Conservation (phyloP, 176 grass and related monocot genomes). For the Pontederia paniculata region DNA sequence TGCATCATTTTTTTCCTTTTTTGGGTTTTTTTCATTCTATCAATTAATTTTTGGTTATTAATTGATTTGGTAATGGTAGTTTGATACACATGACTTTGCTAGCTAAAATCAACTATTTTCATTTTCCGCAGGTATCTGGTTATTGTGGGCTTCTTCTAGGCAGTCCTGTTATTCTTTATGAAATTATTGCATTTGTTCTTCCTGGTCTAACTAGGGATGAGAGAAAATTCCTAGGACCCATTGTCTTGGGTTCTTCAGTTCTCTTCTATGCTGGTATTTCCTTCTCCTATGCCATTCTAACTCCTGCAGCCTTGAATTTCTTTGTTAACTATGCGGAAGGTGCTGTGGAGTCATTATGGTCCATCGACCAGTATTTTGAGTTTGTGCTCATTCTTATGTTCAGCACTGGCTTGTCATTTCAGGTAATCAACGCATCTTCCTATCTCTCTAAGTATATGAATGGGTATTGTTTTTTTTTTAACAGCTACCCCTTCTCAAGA, state of each 20-base stretch:
- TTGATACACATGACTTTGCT: background rate
- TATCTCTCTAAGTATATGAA: too few relatives aligned
- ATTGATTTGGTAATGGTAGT: too few relatives aligned
- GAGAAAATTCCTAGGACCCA: constrained; percentile 78
- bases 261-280: constrained; percentile 84
- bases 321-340: constrained; percentile 95
- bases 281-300: constrained; percentile 84
- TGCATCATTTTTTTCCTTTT: too few relatives aligned
- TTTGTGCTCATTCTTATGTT: constrained; percentile 92
- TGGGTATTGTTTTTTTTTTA: too few relatives aligned
- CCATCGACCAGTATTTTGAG: constrained; percentile 96
- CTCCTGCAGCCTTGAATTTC: constrained; percentile 88
- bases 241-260: constrained; percentile 88
- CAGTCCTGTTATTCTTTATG: constrained; percentile 87
- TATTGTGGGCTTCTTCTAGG: constrained; percentile 93
- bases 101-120: constrained; percentile 8
- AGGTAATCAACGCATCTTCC: constrained; percentile 34
- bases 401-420: constrained; percentile 92
- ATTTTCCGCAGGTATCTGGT: constrained; percentile 65
- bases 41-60: background rate
- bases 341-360: constrained; percentile 94
- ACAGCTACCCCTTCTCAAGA: too few relatives aligned
- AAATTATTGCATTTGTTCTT: constrained; percentile 93
- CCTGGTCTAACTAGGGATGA: constrained; percentile 90
- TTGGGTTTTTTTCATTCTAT: too few relatives aligned